Base-by-base conservation (phyloP, 345 rosid genomes). In the Gossypium longicalyx region DNA sequence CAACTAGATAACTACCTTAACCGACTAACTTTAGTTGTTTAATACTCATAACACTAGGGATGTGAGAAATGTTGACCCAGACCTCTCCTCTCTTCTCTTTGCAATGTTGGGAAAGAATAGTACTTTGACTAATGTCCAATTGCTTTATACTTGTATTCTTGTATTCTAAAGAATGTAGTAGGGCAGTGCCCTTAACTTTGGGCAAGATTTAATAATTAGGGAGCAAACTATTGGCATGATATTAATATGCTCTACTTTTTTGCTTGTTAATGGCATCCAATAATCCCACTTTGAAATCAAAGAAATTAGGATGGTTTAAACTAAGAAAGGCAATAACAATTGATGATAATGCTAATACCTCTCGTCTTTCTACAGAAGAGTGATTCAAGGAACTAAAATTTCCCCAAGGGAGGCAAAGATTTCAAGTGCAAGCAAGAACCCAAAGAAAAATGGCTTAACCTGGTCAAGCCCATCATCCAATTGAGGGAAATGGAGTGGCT, bases 321-420 rank as follows among this genome's bases (percentile, higher is more conserved):
- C 25, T 11, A 53, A 38, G 64, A 6, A 71, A 71, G 63, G 63
- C 12, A 54, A 19, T 38, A 38, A 38, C 1, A 43, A 38, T 19
- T 17, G 52, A 71, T 34, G 7, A 3, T 20, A 19, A 25, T 65
- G 52, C 17, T 43, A 20, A 65, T 65, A n/a, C 15, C 57, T 23
- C 16, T 29, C 20, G n/a, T n/a, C 51, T 7, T 19, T 54, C 64
- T 34, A 54, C 29, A 10, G 8, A 29, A 41, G 19, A 56, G 74
- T n/a, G 25, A 53, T 53, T 25, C 62, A 38, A 70, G 63, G 12
- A 62, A 29, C 2, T 48, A 13, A 12, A 70, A 41, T n/a, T n/a
- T 71, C 17, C 74, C 64, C 62, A 71, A 43, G 0, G 74, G 74
- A 71, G 74, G 74, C 19, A 56, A 54, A 9, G 1, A 8, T 29